phyloP scores from a whole-genome alignment of 306 rosid genomes.

The Cicer yamashitae region DNA sequence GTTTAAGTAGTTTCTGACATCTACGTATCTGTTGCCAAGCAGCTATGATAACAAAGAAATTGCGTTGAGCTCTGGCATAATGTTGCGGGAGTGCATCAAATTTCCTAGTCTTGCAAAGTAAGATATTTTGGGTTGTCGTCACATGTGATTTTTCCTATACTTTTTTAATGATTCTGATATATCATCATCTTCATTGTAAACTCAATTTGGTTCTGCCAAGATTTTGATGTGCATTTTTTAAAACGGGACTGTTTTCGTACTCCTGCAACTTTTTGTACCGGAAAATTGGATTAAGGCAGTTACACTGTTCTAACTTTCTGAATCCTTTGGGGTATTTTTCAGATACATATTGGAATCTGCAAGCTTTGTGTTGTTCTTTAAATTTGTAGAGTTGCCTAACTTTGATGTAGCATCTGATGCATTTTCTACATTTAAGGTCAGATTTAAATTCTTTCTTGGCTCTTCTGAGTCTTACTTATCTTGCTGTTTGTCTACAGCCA shows the following conservation, averaged over 20 bases:
- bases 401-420: slow-evolving; percentile 97
- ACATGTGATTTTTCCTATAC: neutral
- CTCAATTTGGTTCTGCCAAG: slow-evolving; percentile 38
- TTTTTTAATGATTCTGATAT: too few species aligned
- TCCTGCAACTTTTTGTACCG: neutral
- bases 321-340: slow-evolving; percentile 53
- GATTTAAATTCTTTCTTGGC: slow-evolving; percentile 34
- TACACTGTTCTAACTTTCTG: slow-evolving; percentile 47
- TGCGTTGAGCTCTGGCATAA: slow-evolving; percentile 87
- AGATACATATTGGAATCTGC: slow-evolving; percentile 95
- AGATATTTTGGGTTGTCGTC: slow-evolving; percentile 45
- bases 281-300: slow-evolving; percentile 28
- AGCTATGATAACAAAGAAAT: slow-evolving; percentile 98
- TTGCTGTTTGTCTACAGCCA: slow-evolving; percentile 36
- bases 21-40: slow-evolving; percentile 45
- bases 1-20: slow-evolving; percentile 26
- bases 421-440: slow-evolving; percentile 93
- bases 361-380: slow-evolving; percentile 88
- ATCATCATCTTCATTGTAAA: slow-evolving; percentile 16
- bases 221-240: slow-evolving; percentile 25
- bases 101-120: slow-evolving; percentile 86
- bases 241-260: slow-evolving; percentile 34
- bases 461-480: slow-evolving; percentile 5
- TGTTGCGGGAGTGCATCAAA: slow-evolving; percentile 97
- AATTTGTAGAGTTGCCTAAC: slow-evolving; percentile 87